Evolutionary conservation across 768 basidiomycete species (phyloP), one percentile per base, ranked within the genome.

Genomic region (Plicaturopsis crispa): DNA sequence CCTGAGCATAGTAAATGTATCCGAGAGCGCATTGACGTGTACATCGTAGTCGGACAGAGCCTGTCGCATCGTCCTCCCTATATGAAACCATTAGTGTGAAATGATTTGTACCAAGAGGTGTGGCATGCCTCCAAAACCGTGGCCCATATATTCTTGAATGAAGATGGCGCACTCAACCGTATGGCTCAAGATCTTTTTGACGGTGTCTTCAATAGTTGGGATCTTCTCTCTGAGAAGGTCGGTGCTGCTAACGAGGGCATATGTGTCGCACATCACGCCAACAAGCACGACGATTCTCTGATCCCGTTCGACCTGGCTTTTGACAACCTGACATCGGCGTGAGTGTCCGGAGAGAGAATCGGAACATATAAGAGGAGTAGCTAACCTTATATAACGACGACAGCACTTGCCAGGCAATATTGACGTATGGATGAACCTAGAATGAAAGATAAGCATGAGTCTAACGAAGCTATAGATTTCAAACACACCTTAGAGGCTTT

Each of bases 161-260:
- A 59, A 59, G 45, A 59, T 47, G 21, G 38, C 51, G 10, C 57
- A 59, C 43, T 59, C 57, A 3, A 60, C 45, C 2, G 57, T 59
- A 26, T 61, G 57, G 2, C 44, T 44, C 2, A 61, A 31, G 19
- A 59, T 33, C 1, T 35, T 42, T 8, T 47, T 46, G 33, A 59
- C 53, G 12, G 42, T 55, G 21, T 39, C 39, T 24, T 59, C 52
- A 4, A 61, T 50, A 2, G 24, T 13, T n/a, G 46, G 46, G 26
- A 59, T 50, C 32, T 37, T 59, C 31, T 59, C 51, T 5, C 56
- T 52, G 12, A 59, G 50, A 5, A 34, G 42, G 19, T 44, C 44
- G 20, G 61, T 38, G 6, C 42, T 40, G 28, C 61, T 55, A 14
- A 61, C 55, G 20, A 59, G 61, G 11, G 38, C 17, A 26, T 59